Percentiles rank a stretch among this genome's conserved stretches.
phyloP scores from a whole-genome alignment of 768 basidiomycete species.

The Macrolepiota dolichaula region DNA sequence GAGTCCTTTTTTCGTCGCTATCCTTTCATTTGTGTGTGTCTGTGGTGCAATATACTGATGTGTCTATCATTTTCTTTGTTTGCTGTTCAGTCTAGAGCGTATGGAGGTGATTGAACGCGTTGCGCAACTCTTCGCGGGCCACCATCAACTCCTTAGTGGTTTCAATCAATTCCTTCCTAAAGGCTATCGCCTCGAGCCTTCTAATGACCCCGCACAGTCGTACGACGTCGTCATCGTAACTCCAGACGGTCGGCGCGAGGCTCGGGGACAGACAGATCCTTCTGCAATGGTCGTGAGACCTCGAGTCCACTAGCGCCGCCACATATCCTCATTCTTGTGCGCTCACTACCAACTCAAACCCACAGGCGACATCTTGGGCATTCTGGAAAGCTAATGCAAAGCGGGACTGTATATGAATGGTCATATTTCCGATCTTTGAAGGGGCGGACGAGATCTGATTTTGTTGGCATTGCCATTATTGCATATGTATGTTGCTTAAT shows the following conservation, averaged over 20 bases:
- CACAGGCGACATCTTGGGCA: not conserved
- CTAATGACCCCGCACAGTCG: slow-evolving; percentile 6
- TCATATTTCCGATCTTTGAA: not conserved
- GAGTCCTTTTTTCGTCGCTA: not conserved
- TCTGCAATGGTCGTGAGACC: not conserved
- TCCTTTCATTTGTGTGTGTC: not conserved
- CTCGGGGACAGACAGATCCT: not conserved
- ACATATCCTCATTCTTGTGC: not conserved
- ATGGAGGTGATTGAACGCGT: slow-evolving; percentile 12
- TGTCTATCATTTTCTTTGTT: not conserved
- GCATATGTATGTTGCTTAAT: slow-evolving; percentile 12
- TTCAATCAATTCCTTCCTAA: slow-evolving; percentile 13
- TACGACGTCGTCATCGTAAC: slow-evolving; percentile 8
- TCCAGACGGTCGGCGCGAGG: slow-evolving; percentile 5
- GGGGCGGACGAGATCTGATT: not conserved
- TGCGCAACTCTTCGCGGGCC: slow-evolving; percentile 9
- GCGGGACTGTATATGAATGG: not conserved
- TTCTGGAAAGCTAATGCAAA: not conserved
- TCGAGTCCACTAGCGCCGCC: not conserved
- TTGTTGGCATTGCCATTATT: slow-evolving; percentile 1
- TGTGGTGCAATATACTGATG: not conserved
- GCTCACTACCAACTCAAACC: not conserved
- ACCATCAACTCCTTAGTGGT: slow-evolving; percentile 11
- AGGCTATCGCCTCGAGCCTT: slow-evolving; percentile 13
- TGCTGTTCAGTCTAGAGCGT: slow-evolving; percentile 1